Evolutionary conservation across 768 basidiomycete genomes (phyloP), one percentile per base, ranked within the genome.

Genomic region (Mycena belliarum): DNA sequence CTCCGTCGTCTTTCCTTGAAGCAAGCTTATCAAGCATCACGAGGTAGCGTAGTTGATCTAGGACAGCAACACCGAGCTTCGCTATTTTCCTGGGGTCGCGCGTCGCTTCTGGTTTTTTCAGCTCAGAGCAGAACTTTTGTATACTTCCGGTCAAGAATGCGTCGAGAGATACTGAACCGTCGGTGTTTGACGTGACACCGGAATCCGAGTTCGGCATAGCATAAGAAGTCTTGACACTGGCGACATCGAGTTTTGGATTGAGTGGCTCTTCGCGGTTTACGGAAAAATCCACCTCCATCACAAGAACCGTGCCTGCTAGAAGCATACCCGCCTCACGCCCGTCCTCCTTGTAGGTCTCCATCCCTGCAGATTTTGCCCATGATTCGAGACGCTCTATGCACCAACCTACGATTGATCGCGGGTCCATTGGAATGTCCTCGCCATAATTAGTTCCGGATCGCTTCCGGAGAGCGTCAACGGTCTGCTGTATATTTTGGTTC

Each of bases 271-370:
- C 67, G 23, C 70, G 73, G 57, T 81, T 73, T 55, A 86, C 69
- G 15, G 74, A 66, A 60, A 93, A 81, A 63, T 89, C 86, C 57
- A 91, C 78, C 67, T 93, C 91, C 52, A 92, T 73, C 32, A 92
- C 89, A 11, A 93, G 74, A n/a, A 91, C 84, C 68, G 90, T 90
- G 2, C 91, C 91, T 4, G 85, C 91, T 35, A 91, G 79, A 20
- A 87, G 79, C 37, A 90, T 73, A 24, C 74, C 74, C 16, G 79
- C 81, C 57, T 79, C 79, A 35, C 76, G 76, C 20, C 72, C 72
- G 44, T 82, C 79, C 60, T 91, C 89, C 58, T 79, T 82, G 75
- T 89, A 92, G 4, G 84, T 76, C 65, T 91, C 88, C 88, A 91
- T 88, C 25, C 87, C 88, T 6, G 79, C 84, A 25, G 79, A 73